These are phyloP conservation scores for Rhynchosporium graminicola DNA, from an alignment of 2,329 filamentous ascomycete species.

Conservation along the genomic window DNA sequence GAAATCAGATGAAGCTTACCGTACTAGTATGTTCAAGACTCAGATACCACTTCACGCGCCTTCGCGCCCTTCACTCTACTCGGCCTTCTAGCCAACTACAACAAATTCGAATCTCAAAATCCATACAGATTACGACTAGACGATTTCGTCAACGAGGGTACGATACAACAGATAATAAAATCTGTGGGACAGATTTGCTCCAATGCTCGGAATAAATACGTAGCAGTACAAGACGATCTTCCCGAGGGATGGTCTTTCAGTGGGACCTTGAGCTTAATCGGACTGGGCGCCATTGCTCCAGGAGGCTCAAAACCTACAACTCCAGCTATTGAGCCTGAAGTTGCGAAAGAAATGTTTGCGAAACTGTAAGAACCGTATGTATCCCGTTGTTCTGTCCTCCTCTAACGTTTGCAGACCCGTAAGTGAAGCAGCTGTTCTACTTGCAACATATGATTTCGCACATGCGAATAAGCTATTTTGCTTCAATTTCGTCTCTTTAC, in stretches of 20 bases:
- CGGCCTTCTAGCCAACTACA: slow-evolving; percentile 92
- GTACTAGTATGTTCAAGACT: slow-evolving; percentile 75
- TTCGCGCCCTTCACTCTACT: slow-evolving; percentile 80
- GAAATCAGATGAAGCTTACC: slow-evolving; percentile 18
- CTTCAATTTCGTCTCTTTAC: slow-evolving; percentile 71
- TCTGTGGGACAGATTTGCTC: slow-evolving; percentile 75
- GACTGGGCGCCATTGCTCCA: slow-evolving; percentile 73
- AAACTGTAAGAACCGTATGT: slow-evolving; percentile 61
- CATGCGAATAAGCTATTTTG: slow-evolving; percentile 96
- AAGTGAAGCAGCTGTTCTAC: slow-evolving; percentile 73
- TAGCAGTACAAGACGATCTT: slow-evolving; percentile 85
- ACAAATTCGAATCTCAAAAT: slow-evolving; percentile 99
- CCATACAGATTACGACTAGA: slow-evolving; percentile 89
- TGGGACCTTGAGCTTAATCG: slow-evolving; percentile 80
- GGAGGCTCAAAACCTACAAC: slow-evolving; percentile 66
- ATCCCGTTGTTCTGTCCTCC: background rate
- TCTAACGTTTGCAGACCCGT: slow-evolving; percentile 61
- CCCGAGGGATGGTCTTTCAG: slow-evolving; percentile 87
- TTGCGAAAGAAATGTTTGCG: slow-evolving; percentile 78
- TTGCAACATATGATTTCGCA: slow-evolving; percentile 89
- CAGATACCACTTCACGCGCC: slow-evolving; percentile 61
- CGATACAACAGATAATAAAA: slow-evolving; percentile 78
- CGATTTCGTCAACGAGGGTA: slow-evolving; percentile 90
- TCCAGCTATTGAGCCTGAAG: slow-evolving; percentile 70
- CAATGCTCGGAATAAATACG: slow-evolving; percentile 70